Evolutionary conservation across 306 rosid species (phyloP).

Genomic region (Trifolium fragiferum): DNA sequence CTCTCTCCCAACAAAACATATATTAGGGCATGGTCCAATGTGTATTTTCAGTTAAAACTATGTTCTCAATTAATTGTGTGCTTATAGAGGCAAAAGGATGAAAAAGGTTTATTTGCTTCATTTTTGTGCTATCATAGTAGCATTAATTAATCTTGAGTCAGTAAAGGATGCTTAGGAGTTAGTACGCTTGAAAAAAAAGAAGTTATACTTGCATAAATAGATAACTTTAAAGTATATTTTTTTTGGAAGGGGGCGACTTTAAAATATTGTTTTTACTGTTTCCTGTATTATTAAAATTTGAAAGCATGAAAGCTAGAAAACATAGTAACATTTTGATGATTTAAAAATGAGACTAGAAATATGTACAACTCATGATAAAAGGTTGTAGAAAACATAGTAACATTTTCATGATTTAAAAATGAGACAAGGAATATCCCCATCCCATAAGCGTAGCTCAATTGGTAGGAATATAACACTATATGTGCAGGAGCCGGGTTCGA

Average conservation of each 20-base stretch:
- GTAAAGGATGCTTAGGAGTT: neutral
- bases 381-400: too few relatives aligned
- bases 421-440: too few relatives aligned
- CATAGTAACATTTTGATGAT: neutral
- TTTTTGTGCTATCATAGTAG: constrained; percentile 20
- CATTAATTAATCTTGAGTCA: constrained; percentile 1
- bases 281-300: neutral
- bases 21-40: constrained; percentile 18
- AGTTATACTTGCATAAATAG: neutral
- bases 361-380: too few relatives aligned
- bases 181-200: neutral
- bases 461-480: too few relatives aligned
- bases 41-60: constrained; percentile 17
- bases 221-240: neutral
- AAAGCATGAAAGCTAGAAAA: neutral
- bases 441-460: too few relatives aligned
- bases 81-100: constrained; percentile 38
- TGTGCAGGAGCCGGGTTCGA: too few relatives aligned
- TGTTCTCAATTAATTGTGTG: constrained; percentile 5
- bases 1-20: neutral
- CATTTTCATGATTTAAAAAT: too few relatives aligned
- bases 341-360: too few relatives aligned
- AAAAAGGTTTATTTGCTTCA: constrained; percentile 40
- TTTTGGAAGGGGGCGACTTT: neutral
- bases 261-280: neutral